These are phyloP conservation scores for Auriscalpium vulgare DNA, from an alignment of 768 basidiomycete species.

Conservation along the genomic window DNA sequence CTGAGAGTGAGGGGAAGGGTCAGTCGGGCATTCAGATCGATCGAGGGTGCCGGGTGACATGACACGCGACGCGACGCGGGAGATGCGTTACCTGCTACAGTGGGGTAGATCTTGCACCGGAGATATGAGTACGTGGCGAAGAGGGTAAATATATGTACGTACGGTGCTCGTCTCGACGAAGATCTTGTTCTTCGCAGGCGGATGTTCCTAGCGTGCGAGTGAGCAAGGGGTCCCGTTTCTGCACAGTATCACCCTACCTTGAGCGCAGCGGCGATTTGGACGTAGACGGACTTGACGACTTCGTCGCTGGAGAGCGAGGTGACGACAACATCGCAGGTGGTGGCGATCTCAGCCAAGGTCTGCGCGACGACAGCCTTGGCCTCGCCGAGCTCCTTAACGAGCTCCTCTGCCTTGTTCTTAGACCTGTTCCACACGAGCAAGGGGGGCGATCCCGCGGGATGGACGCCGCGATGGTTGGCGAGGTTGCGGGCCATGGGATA, in stretches of 20 bases:
- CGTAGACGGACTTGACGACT: slow-evolving; percentile 57
- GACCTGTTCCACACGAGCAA: slow-evolving; percentile 77
- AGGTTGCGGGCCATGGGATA: slow-evolving; percentile 75
- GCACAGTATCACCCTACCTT: slow-evolving; percentile 31
- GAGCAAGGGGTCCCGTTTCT: not conserved
- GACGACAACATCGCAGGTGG: slow-evolving; percentile 59
- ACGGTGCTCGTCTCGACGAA: slow-evolving; percentile 86
- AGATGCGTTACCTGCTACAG: slow-evolving; percentile 34
- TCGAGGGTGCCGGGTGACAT: too few species aligned
- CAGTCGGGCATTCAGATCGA: not conserved
- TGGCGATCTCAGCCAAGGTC: slow-evolving; percentile 10
- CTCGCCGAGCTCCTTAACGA: slow-evolving; percentile 47
- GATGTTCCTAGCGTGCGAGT: slow-evolving; percentile 17
- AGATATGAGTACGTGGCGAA: not conserved
- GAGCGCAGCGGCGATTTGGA: slow-evolving; percentile 49
- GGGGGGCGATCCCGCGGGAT: slow-evolving; percentile 34
- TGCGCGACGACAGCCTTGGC: slow-evolving; percentile 47
- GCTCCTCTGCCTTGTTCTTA: slow-evolving; percentile 46
- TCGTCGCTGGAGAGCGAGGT: slow-evolving; percentile 68
- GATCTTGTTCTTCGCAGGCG: slow-evolving; percentile 50
- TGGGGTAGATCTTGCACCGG: slow-evolving; percentile 41
- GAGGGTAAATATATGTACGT: slow-evolving; percentile 22
- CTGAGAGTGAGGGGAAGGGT: slow-evolving; percentile 23
- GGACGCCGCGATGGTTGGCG: slow-evolving; percentile 40
- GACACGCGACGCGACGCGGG: not conserved